Evolutionary conservation across 1,139 yeast species (phyloP), one percentile per base, ranked within the genome.

Genomic region (Entelexis paramagnoliae): DNA sequence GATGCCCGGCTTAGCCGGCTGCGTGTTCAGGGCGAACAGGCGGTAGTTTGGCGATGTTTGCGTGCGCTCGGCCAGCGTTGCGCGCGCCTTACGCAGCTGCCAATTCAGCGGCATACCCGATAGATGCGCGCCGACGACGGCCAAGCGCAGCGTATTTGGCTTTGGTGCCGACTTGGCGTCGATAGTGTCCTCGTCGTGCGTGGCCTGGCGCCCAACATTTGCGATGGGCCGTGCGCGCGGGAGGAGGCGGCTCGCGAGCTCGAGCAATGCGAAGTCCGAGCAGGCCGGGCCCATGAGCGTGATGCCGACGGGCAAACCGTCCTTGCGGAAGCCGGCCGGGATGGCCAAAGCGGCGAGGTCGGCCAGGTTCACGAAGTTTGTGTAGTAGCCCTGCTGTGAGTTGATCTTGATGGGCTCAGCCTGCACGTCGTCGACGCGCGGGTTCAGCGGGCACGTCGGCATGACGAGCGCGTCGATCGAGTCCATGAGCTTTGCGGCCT

Each of bases 101-200:
- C 96, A 88, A 67, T 91, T 89, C 59, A 91, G 75, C 51, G 89
- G 89, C 73, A 86, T 78, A 1, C 95, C 96, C 55, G 79, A 74
- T 58, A 91, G 74, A 65, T 91, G 98, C 49, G 96, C 96, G 53
- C 98, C 98, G 46, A 91, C 97, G 34, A 89, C 98, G 1, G 96
- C 96, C 56, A 89, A 72, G 56, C 81, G 77, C 51, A 84, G 70
- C 4, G 75, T 68, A 3, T 70, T 58, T 2, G 69, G 62, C 29
- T 55, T 55, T 38, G 71, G 64, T 19, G 56, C 55, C 35, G 81
- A 80, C 3, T 60, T 39, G 1, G 42, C 16, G 14, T 40, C 51
- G 11, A 50, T 8, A 9, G 22, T 5, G 59, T 78, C 81, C 14
- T 63, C 61, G 17, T 65, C 62, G 13, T 64, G 58, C 48, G 50